Base-by-base conservation (phyloP, 306 rosid genomes). In the Hippophae tibetana region DNA sequence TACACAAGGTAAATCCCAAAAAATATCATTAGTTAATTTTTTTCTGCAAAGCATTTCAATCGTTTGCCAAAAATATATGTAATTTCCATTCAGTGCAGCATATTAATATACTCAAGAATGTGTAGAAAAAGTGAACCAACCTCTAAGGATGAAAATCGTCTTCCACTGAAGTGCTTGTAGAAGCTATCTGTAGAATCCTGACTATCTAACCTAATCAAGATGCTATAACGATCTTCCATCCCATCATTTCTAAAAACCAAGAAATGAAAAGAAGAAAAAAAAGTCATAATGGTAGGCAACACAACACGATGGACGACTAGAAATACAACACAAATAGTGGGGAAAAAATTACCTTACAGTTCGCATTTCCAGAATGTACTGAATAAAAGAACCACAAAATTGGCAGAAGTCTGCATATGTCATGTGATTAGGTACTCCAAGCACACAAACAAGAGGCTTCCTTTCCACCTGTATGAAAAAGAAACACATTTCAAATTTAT, bases 381-480 rank as follows among this genome's bases (percentile, higher is more conserved):
- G 87, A 72, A 90, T 76, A 74, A 90, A 90, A 0, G 95, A 87
- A 38, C 89, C 96, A 13, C 85, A 83, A 73, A 92, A 92, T 54
- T 86, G 92, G 69, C 96, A 92, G 69, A 92, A 92, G 76, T 92
- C 98, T 0, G 96, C 98, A 62, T 92, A 87, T 0, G 95, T 92
- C 98, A 92, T 87, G 79, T 92, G 89, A 78, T 92, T 87, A 0
- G 98, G 98, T 14, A 92, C 98, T 58, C 92, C 95, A 40, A 87
- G 78, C 47, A 92, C 96, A 14, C 95, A 87, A 6, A 82, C 83
- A 25, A 87, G 83, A 7, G 88, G 87, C 54, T 87, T 87, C 64
- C 98, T 77, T 61, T 62, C 95, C 66, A 76, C 80, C 97, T 90
- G 76, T 40, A n/a, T 45, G 13, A 70, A 42, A 40, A 18, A 5